Conservation (phyloP, 176 grass and related monocot genomes). For the Avena eriantha region DNA sequence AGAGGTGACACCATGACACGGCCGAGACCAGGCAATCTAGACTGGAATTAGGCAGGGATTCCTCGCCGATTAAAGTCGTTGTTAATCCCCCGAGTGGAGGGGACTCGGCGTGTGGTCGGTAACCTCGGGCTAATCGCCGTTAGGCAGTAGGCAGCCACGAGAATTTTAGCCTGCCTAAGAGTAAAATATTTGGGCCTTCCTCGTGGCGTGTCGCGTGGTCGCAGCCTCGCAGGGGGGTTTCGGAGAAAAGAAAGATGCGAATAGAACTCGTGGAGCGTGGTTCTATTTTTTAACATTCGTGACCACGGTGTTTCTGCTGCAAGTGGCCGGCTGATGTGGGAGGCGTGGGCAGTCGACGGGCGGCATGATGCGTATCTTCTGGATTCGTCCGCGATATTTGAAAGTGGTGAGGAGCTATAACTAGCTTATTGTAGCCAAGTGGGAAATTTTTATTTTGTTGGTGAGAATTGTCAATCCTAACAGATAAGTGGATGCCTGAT, state of each 20-base stretch:
- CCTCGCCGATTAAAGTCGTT: not conserved
- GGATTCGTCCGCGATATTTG: not conserved
- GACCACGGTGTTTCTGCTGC: not conserved
- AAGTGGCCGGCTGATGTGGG: not conserved
- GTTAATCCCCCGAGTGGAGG: not conserved
- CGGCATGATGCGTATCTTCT: not conserved
- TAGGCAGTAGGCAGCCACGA: not conserved
- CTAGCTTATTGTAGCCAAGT: not conserved
- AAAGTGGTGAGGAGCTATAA: not conserved
- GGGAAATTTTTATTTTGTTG: not conserved
- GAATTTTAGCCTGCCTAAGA: not conserved
- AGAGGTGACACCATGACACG: conserved; percentile 3
- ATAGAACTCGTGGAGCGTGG: not conserved
- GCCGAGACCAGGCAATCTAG: not conserved
- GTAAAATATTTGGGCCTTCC: not conserved
- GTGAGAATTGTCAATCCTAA: not conserved
- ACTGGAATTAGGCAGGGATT: not conserved
- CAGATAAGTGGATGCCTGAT: not conserved
- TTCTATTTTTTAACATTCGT: not conserved
- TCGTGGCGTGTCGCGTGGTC: conserved; percentile 28
- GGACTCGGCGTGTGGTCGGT: conserved; percentile 7
- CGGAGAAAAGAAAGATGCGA: not conserved
- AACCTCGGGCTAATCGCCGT: conserved; percentile 29
- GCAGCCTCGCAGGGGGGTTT: not conserved
- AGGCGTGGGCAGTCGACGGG: not conserved